Conservation (phyloP, 1,284 basidiomycete genomes). For the Bondarzewia mesenterica region DNA sequence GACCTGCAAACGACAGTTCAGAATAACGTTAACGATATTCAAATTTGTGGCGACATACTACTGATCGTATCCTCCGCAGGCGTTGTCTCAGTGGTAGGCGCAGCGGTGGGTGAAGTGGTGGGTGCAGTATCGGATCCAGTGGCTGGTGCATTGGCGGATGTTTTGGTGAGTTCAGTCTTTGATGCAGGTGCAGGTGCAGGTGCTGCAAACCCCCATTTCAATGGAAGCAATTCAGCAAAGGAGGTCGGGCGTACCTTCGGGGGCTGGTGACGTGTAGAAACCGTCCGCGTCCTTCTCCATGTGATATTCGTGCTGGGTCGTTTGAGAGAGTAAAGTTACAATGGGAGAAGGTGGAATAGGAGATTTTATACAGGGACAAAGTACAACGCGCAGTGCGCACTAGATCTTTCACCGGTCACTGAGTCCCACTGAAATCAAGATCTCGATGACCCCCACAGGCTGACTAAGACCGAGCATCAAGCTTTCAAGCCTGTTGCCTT, state of each 20-base stretch:
- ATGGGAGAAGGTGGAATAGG: not conserved
- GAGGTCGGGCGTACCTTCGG: too few relatives aligned
- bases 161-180: too few relatives aligned
- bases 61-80: not conserved
- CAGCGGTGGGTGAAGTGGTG: not conserved
- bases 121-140: not conserved
- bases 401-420: too few relatives aligned
- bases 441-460: not conserved
- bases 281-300: slow-evolving; percentile 71
- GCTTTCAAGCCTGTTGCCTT: too few relatives aligned
- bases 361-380: not conserved
- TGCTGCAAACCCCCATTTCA: too few relatives aligned
- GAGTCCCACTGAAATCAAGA: not conserved
- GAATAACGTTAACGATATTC: not conserved
- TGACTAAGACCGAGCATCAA: too few relatives aligned
- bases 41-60: not conserved
- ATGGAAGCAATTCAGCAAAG: too few relatives aligned
- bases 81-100: not conserved
- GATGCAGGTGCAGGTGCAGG: not conserved
- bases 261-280: slow-evolving; percentile 59
- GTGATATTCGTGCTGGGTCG: not conserved
- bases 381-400: too few relatives aligned
- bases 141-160: not conserved
- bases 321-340: not conserved
- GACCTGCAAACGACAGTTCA: not conserved